phyloP scores from a whole-genome alignment of 768 basidiomycete species.

The Leccinum uliginosum region DNA sequence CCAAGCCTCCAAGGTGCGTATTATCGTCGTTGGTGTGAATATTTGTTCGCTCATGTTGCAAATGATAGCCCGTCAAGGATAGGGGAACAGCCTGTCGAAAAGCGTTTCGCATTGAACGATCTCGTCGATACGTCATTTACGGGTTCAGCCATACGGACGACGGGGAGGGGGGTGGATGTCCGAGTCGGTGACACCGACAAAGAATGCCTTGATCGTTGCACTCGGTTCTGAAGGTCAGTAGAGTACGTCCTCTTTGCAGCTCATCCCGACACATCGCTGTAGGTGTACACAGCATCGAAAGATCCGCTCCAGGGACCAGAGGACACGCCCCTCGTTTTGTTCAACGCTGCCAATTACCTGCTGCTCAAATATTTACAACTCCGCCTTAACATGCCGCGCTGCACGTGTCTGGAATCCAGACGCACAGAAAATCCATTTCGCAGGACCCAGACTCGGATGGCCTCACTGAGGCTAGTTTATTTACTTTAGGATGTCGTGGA shows the following conservation, averaged over 20 bases:
- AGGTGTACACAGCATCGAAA: conserved; percentile 62
- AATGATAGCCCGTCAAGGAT: conserved; percentile 52
- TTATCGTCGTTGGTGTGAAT: accelerated
- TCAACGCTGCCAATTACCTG: conserved; percentile 54
- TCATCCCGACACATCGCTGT: not conserved
- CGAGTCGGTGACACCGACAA: conserved; percentile 60
- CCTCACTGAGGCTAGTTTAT: too few relatives aligned
- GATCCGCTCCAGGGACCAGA: conserved; percentile 61
- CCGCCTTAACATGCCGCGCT: too few relatives aligned
- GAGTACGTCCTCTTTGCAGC: accelerated
- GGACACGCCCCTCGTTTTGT: conserved; percentile 57
- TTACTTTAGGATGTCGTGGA: conserved; percentile 54
- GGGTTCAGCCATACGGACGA: conserved; percentile 61
- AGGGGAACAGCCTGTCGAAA: conserved; percentile 66
- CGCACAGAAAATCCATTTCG: too few relatives aligned
- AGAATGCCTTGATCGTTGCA: conserved; percentile 49
- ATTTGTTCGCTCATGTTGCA: not conserved
- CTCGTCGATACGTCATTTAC: conserved; percentile 61
- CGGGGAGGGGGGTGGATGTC: conserved; percentile 67
- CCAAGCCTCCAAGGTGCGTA: conserved; percentile 45
- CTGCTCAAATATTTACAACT: too few relatives aligned
- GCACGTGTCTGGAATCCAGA: too few relatives aligned
- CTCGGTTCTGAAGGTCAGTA: conserved; percentile 58
- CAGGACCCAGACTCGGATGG: too few relatives aligned
- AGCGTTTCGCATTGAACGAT: conserved; percentile 56